phyloP scores from a whole-genome alignment of 2,329 filamentous ascomycete species.

The Colletotrichum agaves region DNA sequence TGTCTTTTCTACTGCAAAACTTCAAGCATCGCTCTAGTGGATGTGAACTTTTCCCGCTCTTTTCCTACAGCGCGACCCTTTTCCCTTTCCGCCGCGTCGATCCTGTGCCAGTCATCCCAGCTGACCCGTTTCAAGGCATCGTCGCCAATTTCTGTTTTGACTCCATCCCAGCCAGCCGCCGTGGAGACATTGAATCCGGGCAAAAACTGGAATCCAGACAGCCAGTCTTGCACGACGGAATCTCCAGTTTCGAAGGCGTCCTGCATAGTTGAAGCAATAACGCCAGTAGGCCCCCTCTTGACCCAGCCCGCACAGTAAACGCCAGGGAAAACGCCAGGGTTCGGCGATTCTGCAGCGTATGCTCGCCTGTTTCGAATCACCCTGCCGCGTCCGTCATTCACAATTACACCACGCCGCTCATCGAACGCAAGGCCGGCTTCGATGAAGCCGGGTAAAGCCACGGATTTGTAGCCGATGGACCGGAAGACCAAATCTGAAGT shows the following conservation, averaged over 20 bases:
- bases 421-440: conserved; percentile 85
- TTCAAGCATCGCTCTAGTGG: conserved; percentile 66
- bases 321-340: conserved; percentile 67
- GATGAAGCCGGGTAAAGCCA: conserved; percentile 78
- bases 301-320: conserved; percentile 97
- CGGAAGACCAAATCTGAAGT: conserved; percentile 82
- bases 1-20: conserved; percentile 55
- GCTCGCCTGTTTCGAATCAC: conserved; percentile 58
- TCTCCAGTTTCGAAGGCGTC: conserved; percentile 93
- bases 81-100: conserved; percentile 81
- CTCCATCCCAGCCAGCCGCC: conserved; percentile 77
- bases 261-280: conserved; percentile 95
- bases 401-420: conserved; percentile 76
- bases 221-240: conserved; percentile 83
- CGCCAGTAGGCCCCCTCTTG: conserved; percentile 91
- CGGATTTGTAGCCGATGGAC: conserved; percentile 94
- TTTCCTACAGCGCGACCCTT: conserved; percentile 77
- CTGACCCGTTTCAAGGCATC: conserved; percentile 70
- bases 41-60: conserved; percentile 77
- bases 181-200: conserved; percentile 23
- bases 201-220: conserved; percentile 54
- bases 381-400: conserved; percentile 83
- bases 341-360: conserved; percentile 47
- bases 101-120: conserved; percentile 87
- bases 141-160: conserved; percentile 68